These are phyloP conservation scores for Cladophialophora bantiana DNA, from an alignment of 2,329 filamentous ascomycete genomes.

Conservation along the genomic window DNA sequence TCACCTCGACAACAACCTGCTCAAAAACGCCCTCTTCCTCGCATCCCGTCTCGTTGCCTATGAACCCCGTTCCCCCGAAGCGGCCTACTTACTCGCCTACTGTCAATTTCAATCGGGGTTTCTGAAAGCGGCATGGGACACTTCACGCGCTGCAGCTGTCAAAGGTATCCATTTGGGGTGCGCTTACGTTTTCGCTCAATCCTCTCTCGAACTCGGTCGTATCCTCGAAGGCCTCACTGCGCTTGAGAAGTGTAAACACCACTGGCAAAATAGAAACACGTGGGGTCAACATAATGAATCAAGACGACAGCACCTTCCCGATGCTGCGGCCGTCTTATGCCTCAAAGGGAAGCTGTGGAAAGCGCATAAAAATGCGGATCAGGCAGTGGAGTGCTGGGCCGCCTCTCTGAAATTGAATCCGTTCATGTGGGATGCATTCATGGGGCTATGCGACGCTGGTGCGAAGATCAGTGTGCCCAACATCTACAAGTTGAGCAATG, in stretches of 20 bases:
- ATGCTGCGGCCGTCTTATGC: slow-evolving; percentile 82
- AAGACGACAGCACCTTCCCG: slow-evolving; percentile 75
- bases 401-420: slow-evolving; percentile 88
- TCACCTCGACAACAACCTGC: slow-evolving; percentile 85
- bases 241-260: slow-evolving; percentile 78
- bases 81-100: slow-evolving; percentile 80
- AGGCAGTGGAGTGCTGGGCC: slow-evolving; percentile 85
- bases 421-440: slow-evolving; percentile 98
- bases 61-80: slow-evolving; percentile 80
- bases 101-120: slow-evolving; percentile 85
- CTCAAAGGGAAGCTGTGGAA: slow-evolving; percentile 87
- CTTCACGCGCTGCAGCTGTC: slow-evolving; percentile 73
- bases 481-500: slow-evolving; percentile 78
- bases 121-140: slow-evolving; percentile 83
- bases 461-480: slow-evolving; percentile 77
- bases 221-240: slow-evolving; percentile 82
- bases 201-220: slow-evolving; percentile 79
- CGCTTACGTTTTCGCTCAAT: slow-evolving; percentile 88
- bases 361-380: slow-evolving; percentile 78
- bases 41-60: slow-evolving; percentile 85
- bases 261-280: slow-evolving; percentile 77
- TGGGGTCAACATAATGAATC: slow-evolving; percentile 84
- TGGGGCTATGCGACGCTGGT: slow-evolving; percentile 81
- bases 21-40: slow-evolving; percentile 92
- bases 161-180: slow-evolving; percentile 82